Evolutionary conservation across 768 basidiomycete species (phyloP).

Genomic region (Hortiboletus campestris): DNA sequence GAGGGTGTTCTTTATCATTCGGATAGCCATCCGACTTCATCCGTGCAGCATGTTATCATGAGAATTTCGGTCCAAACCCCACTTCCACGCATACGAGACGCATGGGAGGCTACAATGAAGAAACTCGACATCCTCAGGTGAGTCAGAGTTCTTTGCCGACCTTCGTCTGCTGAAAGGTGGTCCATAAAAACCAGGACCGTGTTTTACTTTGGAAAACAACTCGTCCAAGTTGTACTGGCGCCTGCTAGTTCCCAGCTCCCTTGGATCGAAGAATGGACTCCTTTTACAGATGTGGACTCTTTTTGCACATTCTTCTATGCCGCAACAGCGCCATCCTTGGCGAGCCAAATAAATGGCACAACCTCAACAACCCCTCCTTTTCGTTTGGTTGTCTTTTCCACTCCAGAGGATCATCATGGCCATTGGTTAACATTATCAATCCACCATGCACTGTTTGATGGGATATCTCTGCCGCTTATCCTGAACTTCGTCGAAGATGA

Average conservation of each 20-base stretch:
- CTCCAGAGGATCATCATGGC: background rate
- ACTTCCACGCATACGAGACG: conserved; percentile 24
- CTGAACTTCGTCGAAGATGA: conserved; percentile 28
- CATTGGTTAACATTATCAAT: conserved; percentile 28
- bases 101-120: conserved; percentile 35
- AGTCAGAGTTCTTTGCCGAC: conserved; percentile 6
- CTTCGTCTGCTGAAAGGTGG: background rate
- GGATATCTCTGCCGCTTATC: conserved; percentile 29
- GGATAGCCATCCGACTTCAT: conserved; percentile 36
- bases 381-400: conserved; percentile 10
- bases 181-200: conserved; percentile 24
- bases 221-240: conserved; percentile 30
- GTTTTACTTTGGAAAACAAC: conserved; percentile 29
- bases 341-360: conserved; percentile 25
- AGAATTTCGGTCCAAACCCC: conserved; percentile 23
- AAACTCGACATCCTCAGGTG: conserved; percentile 28
- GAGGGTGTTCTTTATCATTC: conserved; percentile 47
- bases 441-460: conserved; percentile 36
- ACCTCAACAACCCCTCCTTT: conserved; percentile 19
- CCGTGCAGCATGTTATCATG: conserved; percentile 45
- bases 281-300: conserved; percentile 6
- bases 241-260: conserved; percentile 9
- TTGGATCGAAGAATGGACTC: conserved; percentile 15
- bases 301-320: conserved; percentile 24
- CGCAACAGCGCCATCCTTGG: conserved; percentile 18